Percentiles rank a stretch among this genome's conserved stretches.
Evolutionary conservation across 2,329 filamentous ascomycete species (phyloP).

Genomic region (Coniochaeta pulveracea): DNA sequence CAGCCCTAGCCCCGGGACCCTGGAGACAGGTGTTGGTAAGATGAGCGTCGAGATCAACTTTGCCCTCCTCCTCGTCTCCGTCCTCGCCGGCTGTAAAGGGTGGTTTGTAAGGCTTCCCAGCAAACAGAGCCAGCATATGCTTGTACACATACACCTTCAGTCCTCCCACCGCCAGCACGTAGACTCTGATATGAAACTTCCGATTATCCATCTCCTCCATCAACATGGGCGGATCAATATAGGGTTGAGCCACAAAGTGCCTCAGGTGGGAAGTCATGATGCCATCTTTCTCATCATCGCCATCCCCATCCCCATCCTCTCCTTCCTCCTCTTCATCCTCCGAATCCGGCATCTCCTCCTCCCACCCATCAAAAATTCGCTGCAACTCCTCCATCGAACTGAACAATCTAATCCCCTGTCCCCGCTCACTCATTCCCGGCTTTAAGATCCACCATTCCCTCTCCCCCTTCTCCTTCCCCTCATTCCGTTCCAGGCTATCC

Average conservation of each 20-base stretch:
- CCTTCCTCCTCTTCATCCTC: slow-evolving; percentile 52
- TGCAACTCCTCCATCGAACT: slow-evolving; percentile 75
- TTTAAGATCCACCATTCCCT: slow-evolving; percentile 97
- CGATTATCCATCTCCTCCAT: slow-evolving; percentile 49
- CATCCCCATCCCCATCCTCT: slow-evolving; percentile 19
- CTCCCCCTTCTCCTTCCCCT: slow-evolving; percentile 23
- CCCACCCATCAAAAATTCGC: slow-evolving; percentile 85
- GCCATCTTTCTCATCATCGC: slow-evolving; percentile 27
- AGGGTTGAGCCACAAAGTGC: slow-evolving; percentile 92
- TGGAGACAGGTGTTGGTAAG: slow-evolving; percentile 96
- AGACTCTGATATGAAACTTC: slow-evolving; percentile 93
- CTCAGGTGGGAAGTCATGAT: slow-evolving; percentile 85
- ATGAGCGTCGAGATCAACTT: slow-evolving; percentile 57
- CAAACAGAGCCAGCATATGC: slow-evolving; percentile 89
- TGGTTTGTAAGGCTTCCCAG: slow-evolving; percentile 57
- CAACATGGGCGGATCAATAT: slow-evolving; percentile 81
- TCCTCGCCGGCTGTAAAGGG: slow-evolving; percentile 35
- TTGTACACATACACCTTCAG: slow-evolving; percentile 78
- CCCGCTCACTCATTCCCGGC: slow-evolving; percentile 92
- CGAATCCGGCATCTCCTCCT: slow-evolving; percentile 53
- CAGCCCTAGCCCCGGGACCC: slow-evolving; percentile 33
- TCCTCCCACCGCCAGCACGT: slow-evolving; percentile 71
- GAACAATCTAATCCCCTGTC: slow-evolving; percentile 86
- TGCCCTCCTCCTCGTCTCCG: slow-evolving; percentile 24
- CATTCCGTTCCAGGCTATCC: slow-evolving; percentile 65